Percentiles rank a stretch among this genome's conserved stretches.
Conservation (phyloP, 768 basidiomycete species). For the Podaxis sp. region DNA sequence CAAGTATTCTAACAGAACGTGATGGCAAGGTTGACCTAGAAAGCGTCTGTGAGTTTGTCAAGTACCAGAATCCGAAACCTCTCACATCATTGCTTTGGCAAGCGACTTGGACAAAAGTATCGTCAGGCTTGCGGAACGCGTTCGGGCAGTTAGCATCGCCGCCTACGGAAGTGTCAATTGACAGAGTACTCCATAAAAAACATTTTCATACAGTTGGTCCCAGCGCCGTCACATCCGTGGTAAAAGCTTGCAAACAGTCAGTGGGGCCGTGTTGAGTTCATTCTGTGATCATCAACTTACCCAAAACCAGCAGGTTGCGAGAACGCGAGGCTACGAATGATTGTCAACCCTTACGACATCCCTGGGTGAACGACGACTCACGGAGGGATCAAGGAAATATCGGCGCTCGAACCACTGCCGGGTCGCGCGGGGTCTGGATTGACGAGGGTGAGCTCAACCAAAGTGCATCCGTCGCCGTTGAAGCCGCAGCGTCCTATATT, state of each 20-base stretch:
- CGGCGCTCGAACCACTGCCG: constrained; percentile 15
- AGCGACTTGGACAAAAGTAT: constrained; percentile 33
- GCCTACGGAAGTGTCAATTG: constrained; percentile 22
- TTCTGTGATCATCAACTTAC: constrained; percentile 16
- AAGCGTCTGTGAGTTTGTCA: background rate
- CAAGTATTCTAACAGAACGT: constrained; percentile 24
- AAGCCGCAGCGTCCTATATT: constrained; percentile 29
- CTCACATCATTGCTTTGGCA: constrained; percentile 33
- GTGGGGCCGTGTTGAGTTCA: background rate
- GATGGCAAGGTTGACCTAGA: constrained; percentile 30
- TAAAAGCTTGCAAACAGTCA: constrained; percentile 27
- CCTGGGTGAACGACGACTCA: constrained; percentile 16
- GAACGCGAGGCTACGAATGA: constrained; percentile 28
- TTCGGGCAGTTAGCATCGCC: constrained; percentile 26
- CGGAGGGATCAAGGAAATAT: constrained; percentile 33
- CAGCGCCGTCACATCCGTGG: constrained; percentile 37
- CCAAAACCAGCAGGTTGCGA: constrained; percentile 36
- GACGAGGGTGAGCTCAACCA: constrained; percentile 32
- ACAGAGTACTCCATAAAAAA: background rate
- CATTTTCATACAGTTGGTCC: constrained; percentile 34
- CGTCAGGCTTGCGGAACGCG: constrained; percentile 32
- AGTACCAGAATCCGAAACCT: background rate
- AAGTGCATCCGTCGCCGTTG: constrained; percentile 35
- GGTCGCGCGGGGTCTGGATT: constrained; percentile 15
- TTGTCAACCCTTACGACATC: background rate